Conservation (phyloP, 352 stramenopile species). For the Phytophthora colocasiae region DNA sequence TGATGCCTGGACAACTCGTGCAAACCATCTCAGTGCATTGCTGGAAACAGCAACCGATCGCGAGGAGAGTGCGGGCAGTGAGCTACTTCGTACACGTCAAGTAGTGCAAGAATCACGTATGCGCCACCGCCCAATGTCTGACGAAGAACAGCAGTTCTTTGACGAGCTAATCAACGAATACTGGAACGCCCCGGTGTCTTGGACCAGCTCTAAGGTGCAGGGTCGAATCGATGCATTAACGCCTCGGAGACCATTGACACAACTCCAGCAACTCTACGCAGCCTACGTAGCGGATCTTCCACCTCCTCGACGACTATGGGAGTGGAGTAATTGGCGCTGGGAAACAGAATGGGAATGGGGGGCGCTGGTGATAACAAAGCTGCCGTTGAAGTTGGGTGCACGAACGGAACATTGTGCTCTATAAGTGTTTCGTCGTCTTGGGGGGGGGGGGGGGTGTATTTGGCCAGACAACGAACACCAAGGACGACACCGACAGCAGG, state of each 20-base stretch:
- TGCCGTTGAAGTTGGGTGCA: no score
- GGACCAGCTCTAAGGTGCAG: conserved; percentile 53
- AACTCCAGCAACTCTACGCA: conserved; percentile 57
- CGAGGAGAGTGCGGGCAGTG: conserved; percentile 45
- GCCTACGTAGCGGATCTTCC: conserved; percentile 35
- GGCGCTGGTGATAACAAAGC: conserved; percentile 24
- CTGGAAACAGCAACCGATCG: conserved; percentile 69
- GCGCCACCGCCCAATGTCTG: conserved; percentile 44
- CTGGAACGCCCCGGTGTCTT: conserved; percentile 73
- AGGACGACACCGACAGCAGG: no score
- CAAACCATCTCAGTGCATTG: conserved; percentile 47
- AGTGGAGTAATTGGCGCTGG: conserved; percentile 55
- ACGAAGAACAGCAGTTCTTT: conserved; percentile 54
- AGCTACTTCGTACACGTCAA: conserved; percentile 43
- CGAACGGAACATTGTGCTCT: no score
- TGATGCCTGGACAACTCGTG: conserved; percentile 67
- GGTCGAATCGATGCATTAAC: conserved; percentile 29
- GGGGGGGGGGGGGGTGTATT: no score
- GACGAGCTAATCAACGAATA: conserved; percentile 67
- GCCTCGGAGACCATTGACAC: conserved; percentile 35
- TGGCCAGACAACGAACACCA: no score
- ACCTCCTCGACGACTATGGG: conserved; percentile 41
- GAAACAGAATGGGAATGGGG: conserved; percentile 60
- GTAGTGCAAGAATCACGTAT: conserved; percentile 48
- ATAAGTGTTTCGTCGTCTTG: no score